Base-by-base conservation (phyloP, 768 basidiomycete genomes). In the Tubosaeta sp. region DNA sequence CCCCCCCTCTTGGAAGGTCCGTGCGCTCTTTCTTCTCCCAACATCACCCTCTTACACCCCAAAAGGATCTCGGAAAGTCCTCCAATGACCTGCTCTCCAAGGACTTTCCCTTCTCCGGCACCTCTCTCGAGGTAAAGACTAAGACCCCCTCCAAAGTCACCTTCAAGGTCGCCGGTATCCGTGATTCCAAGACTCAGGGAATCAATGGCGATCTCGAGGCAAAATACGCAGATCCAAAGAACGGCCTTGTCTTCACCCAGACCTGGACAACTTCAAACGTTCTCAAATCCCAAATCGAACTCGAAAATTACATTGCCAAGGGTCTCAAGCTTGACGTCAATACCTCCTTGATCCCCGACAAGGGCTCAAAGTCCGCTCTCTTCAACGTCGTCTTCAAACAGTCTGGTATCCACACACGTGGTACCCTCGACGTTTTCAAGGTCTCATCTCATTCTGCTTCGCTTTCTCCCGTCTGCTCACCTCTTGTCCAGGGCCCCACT, bases 241-340 rank as follows among this genome's bases (percentile, higher is more conserved):
- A 95, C 72, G 97, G 97, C 58, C 78, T 98, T 65, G 86, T 86
- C 69, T 78, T 97, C 80, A 98, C 97, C 62, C 82, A 95, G 76
- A 82, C 89, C 51, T 99, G 97, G 97, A 93, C 91, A 50, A 97
- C 95, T 65, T 63, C 83, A 69, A 99, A 99, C 79, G 72, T 86
- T 67, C 88, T 99, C 77, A 87, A 88, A 71, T 87, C 87, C 60
- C 84, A 87, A 70, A 72, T 97, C 59, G 97, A 99, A 80, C 78
- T 98, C 68, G 94, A 98, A 74, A 94, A 97, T 79, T 86, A 93
- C 76, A 82, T 98, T 69, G 92, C 95, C 64, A 88, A 94, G 76
- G 97, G 95, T 56, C 84, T 99, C 77, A 99, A 99, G 79, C 76
- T 99, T 67, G 95, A 97, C 70, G 71, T 97, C 51, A 77, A 77